Base-by-base conservation (phyloP, 1,284 basidiomycete genomes). In the Rhizopogon parksii region DNA sequence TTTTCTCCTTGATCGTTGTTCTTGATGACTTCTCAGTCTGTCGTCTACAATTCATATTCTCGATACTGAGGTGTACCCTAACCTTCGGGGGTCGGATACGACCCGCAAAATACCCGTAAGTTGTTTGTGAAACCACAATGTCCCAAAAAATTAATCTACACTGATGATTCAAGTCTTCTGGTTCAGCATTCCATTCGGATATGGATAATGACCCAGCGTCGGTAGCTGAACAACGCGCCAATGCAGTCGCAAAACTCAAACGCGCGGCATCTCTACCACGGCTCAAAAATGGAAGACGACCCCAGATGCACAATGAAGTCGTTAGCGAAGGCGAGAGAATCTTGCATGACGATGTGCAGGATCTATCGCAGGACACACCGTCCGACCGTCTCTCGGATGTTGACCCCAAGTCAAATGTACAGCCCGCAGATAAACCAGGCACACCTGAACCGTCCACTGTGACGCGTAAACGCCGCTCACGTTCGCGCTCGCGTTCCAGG, bases 191-290 rank as follows among this genome's bases (percentile, higher is more conserved):
- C 25, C 36, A 19, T n/a, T 8, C 32, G 54, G 46, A 50, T 46
- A 68, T 66, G 68, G 63, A 67, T 53, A 76, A 72, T 71, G 78
- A 79, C 59, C 58, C 67, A 45, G 63, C 75, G 40, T 69, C 77
- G 51, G 74, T 79, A 73, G 79, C 84, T 49, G 79, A 85, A 60
- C 79, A 85, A 61, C 79, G 91, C 53, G 88, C 89, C 61, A 80
- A 82, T 53, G 88, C 90, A n/a, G 84, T 94, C 53, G 89, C 89
- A 50, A 91, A 85, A 71, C 80, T 95, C 57, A 92, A 89, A 69
- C 82, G 91, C 59, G 91, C 91, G 36, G 89, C 91, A 45, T 93
- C 91, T 17, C 71, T 94, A 25, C 91, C 91, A 35, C 79, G 91
- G 50, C 88, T 88, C 78, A 89, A 91, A 65, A 86, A 91, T 66